Conservation (phyloP, 352 stramenopile species). For the Phytophthora pini region DNA sequence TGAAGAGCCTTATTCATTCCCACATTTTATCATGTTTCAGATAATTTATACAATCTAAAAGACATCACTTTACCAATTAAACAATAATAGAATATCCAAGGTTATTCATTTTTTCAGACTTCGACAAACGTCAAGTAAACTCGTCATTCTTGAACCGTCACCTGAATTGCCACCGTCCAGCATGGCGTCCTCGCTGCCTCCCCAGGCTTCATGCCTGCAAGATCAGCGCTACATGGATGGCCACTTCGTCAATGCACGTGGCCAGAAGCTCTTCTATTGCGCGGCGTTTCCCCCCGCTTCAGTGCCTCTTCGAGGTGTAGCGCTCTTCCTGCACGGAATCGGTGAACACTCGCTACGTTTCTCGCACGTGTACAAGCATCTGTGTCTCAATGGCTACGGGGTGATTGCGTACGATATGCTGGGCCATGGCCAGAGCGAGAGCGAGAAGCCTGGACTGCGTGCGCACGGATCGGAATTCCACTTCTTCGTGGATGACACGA, state of each 20-base stretch:
- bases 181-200: constrained; percentile 13
- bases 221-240: constrained; percentile 46
- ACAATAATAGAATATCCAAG: neutral
- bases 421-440: constrained; percentile 62
- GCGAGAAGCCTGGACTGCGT: constrained; percentile 39
- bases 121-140: constrained; percentile 7
- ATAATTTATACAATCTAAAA: neutral
- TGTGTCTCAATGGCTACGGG: constrained; percentile 52
- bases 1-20: neutral
- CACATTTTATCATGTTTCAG: neutral
- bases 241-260: constrained; percentile 51
- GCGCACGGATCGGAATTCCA: constrained; percentile 61
- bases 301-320: constrained; percentile 46
- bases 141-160: constrained; percentile 13
- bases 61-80: neutral
- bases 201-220: constrained; percentile 16
- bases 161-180: neutral
- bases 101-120: neutral
- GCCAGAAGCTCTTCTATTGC: constrained; percentile 66
- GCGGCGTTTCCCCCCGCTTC: constrained; percentile 45
- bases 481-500: constrained; percentile 77
- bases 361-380: constrained; percentile 58
- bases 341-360: constrained; percentile 71
- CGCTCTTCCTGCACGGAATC: constrained; percentile 72
- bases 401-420: constrained; percentile 75